These are phyloP conservation scores for Platanus orientalis DNA, from an alignment of 164 flowering plant species.

Conservation along the genomic window DNA sequence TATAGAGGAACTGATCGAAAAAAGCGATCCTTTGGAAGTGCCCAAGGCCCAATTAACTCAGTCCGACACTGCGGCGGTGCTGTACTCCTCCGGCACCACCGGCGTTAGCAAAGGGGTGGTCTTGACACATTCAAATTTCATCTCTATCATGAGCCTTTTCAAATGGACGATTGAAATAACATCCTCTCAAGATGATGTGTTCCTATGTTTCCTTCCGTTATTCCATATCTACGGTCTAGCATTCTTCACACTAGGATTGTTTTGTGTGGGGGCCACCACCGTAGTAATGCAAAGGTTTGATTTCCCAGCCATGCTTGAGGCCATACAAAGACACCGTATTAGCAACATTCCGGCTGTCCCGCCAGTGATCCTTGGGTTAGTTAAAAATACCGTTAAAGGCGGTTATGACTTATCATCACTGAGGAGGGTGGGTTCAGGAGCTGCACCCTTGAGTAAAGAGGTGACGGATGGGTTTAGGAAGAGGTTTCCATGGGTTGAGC, in stretches of 20 bases:
- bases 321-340: constrained; percentile 37
- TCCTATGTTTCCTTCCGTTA: constrained; percentile 65
- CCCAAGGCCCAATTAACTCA: constrained; percentile 19
- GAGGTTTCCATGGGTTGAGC: constrained; percentile 58
- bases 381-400: constrained; percentile 24
- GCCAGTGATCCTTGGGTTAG: constrained; percentile 55
- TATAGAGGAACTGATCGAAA: constrained; percentile 46
- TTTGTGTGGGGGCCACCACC: constrained; percentile 34
- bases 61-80: constrained; percentile 59
- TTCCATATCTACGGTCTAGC: constrained; percentile 75
- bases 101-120: constrained; percentile 75
- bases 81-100: constrained; percentile 84
- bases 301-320: constrained; percentile 46
- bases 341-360: constrained; percentile 68
- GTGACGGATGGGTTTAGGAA: constrained; percentile 37
- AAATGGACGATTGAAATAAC: constrained; percentile 43
- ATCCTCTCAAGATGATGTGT: constrained; percentile 34
- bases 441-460: constrained; percentile 71
- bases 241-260: constrained; percentile 52
- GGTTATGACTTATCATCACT: constrained; percentile 38
- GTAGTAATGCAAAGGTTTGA: constrained; percentile 60
- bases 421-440: constrained; percentile 52
- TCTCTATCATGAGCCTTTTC: constrained; percentile 39
- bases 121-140: constrained; percentile 56
- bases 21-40: constrained; percentile 34